Evolutionary conservation across 352 stramenopile species (phyloP).

Genomic region (Hyaloperonospora brassicae): DNA sequence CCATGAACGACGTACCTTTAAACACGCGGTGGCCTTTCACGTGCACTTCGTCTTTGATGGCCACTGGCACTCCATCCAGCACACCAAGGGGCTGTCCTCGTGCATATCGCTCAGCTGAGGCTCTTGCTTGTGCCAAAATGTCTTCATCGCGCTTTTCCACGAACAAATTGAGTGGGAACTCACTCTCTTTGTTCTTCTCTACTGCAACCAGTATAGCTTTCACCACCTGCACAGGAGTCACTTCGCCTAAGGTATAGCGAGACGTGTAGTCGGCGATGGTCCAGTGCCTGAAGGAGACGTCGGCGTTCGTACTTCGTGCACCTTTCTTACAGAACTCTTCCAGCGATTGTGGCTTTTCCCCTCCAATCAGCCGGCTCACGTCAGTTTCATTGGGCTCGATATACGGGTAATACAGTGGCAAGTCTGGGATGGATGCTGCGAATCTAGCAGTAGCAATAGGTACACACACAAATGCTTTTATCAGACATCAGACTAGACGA

Average conservation of each 20-base stretch:
- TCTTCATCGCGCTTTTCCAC: conserved; percentile 65
- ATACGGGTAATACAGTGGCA: conserved; percentile 81
- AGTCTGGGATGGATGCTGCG: conserved; percentile 50
- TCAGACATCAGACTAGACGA: not conserved
- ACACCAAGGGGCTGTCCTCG: conserved; percentile 54
- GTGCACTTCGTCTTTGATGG: conserved; percentile 83
- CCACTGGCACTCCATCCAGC: conserved; percentile 83
- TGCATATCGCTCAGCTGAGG: conserved; percentile 64
- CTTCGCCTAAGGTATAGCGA: conserved; percentile 33
- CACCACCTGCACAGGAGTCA: conserved; percentile 62
- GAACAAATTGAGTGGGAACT: conserved; percentile 57
- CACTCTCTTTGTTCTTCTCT: conserved; percentile 40
- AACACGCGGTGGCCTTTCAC: conserved; percentile 61
- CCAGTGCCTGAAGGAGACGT: conserved; percentile 48
- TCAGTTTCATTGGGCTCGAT: conserved; percentile 35
- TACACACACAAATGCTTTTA: not conserved
- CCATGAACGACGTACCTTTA: conserved; percentile 73
- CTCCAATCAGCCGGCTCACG: conserved; percentile 7
- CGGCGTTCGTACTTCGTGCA: conserved; percentile 5
- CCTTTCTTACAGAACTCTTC: conserved; percentile 29
- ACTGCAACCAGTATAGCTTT: conserved; percentile 53
- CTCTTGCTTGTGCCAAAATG: conserved; percentile 58
- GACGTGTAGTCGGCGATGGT: conserved; percentile 61
- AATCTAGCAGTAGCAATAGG: conserved; percentile 17
- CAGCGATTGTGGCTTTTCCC: conserved; percentile 19